phyloP scores from a whole-genome alignment of 768 basidiomycete genomes.

The Hericium alpestre region DNA sequence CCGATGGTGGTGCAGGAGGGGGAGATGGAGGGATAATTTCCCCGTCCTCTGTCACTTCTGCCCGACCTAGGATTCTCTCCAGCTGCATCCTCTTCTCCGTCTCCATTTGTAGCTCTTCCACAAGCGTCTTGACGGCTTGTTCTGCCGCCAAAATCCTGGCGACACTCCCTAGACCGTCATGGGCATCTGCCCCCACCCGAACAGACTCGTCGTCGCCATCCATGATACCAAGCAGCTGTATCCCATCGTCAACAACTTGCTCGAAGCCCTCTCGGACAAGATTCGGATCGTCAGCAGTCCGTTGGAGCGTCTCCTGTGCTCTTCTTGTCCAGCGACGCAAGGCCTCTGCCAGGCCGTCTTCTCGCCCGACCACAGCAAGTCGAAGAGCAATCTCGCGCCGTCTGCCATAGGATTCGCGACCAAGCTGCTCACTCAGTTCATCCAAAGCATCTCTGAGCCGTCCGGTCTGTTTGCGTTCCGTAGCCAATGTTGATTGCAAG shows the following conservation, averaged over 20 bases:
- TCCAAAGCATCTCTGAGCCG: slow-evolving; percentile 54
- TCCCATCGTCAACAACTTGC: slow-evolving; percentile 4
- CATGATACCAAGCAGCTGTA: slow-evolving; percentile 19
- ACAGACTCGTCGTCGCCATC: slow-evolving; percentile 25
- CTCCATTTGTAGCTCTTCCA: slow-evolving; percentile 49
- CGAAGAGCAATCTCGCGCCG: slow-evolving; percentile 60
- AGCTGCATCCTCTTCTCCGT: slow-evolving; percentile 37
- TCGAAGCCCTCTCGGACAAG: slow-evolving; percentile 3
- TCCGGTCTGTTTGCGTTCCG: slow-evolving; percentile 32
- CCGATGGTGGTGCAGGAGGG: not conserved
- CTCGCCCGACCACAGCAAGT: slow-evolving; percentile 51
- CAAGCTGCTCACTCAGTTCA: slow-evolving; percentile 58
- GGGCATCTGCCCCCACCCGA: slow-evolving; percentile 20
- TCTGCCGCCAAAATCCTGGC: slow-evolving; percentile 43
- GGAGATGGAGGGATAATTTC: not conserved
- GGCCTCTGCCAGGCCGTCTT: slow-evolving; percentile 47
- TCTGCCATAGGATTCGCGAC: slow-evolving; percentile 63
- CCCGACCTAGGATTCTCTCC: slow-evolving; percentile 22
- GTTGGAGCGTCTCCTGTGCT: slow-evolving; percentile 31
- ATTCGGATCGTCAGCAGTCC: slow-evolving; percentile 3
- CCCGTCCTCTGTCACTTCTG: slow-evolving; percentile 5
- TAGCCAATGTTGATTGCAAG: slow-evolving; percentile 32
- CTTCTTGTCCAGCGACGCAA: slow-evolving; percentile 47
- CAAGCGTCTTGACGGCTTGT: slow-evolving; percentile 39
- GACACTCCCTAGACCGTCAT: slow-evolving; percentile 31